These are phyloP conservation scores for Penicillium lividum DNA, from an alignment of 495 filamentous ascomycete species.

Conservation along the genomic window DNA sequence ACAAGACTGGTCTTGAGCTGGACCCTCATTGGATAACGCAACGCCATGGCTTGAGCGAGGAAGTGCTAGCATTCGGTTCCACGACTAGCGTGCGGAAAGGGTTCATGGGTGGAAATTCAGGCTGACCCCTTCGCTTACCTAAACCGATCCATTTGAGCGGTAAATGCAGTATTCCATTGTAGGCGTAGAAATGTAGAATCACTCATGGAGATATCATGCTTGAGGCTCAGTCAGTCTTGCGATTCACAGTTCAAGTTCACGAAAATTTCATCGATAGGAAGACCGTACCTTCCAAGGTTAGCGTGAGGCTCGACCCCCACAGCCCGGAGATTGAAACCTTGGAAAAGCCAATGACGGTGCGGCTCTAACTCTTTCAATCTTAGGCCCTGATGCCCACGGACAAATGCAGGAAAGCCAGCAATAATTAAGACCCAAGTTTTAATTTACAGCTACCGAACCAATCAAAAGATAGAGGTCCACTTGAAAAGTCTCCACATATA, in stretches of 20 bases:
- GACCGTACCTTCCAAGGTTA: background rate
- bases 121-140: background rate
- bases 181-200: too few relatives aligned
- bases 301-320: background rate
- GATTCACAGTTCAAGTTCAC: background rate
- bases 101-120: background rate
- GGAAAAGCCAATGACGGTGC: background rate
- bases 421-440: background rate
- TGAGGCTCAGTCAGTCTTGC: background rate
- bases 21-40: background rate
- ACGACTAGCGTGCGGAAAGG: conserved; percentile 2
- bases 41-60: background rate
- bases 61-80: background rate
- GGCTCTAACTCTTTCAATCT: background rate
- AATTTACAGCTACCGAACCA: background rate
- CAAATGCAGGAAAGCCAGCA: too few relatives aligned
- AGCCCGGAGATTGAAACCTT: background rate
- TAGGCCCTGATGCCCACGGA: too few relatives aligned
- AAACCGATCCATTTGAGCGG: too few relatives aligned
- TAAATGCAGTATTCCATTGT: too few relatives aligned
- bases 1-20: background rate
- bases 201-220: too few relatives aligned
- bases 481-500: background rate
- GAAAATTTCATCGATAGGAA: background rate
- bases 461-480: background rate